Base-by-base conservation (phyloP, 1,139 yeast species). In the Blastobotrys serpentis region DNA sequence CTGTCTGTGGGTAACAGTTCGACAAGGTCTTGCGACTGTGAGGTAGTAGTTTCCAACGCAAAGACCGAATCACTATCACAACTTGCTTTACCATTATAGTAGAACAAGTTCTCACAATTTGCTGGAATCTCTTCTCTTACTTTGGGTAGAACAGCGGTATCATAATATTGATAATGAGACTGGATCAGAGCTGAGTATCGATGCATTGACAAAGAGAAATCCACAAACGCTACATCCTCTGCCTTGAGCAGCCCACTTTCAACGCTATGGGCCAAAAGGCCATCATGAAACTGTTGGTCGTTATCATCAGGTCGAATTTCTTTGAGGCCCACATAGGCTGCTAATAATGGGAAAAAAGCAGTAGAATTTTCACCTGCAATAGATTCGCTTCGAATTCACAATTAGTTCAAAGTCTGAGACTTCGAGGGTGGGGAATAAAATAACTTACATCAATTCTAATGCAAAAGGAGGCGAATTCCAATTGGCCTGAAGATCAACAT, bases 1-100 rank as follows among this genome's bases (percentile, higher is more conserved):
- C 89, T 71, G 61, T 86, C 95, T 54, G 78, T 77, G 0, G 64
- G 63, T 10, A 79, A 74, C 3, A 69, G 51, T 2, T 72, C 56
- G 22, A 46, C 52, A 5, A 45, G 39, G 10, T 44, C 40, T 11
- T 17, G 11, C 3, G 36, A 13, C 1, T 47, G 44, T 7, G n/a
- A n/a, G n/a, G 62, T 37, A 2, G 57, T 50, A 0, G 83, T 74
- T 61, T 79, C 78, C 46, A 86, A 68, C 0, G 95, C 92, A 66
- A 77, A 87, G 1, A 86, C 75, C 47, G 82, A 87, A 52, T 77
- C 84, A 1, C 79, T 70, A 10, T 84, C 78, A 60, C 95, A 86
- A 58, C 77, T 64, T 14, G 72, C 71, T 47, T 75, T 74, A 49
- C 81, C 79, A 52, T 75, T 62, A 52, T 63, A 75, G 49, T 71